phyloP scores from a whole-genome alignment of 139 green algal species.

The Micromonas pusilla region DNA sequence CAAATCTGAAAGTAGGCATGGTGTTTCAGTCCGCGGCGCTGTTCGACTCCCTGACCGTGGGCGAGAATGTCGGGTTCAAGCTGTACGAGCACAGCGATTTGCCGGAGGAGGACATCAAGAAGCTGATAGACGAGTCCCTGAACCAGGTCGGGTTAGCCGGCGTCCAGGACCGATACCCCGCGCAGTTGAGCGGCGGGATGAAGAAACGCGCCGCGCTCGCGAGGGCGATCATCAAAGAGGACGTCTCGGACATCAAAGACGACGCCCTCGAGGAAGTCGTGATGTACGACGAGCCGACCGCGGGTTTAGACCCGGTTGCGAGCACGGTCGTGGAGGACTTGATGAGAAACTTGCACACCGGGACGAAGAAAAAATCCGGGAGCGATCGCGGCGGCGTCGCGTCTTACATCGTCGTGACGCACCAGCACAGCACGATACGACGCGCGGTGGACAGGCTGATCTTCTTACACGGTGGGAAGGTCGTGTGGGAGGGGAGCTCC shows the following conservation, averaged over 20 bases:
- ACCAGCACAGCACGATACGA: constrained; percentile 93
- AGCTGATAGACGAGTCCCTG: constrained; percentile 68
- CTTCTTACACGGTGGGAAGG: constrained; percentile 88
- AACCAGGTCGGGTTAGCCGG: constrained; percentile 75
- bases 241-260: constrained; percentile 1
- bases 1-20: constrained; percentile 24
- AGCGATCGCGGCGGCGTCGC: constrained; percentile 53
- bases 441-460: constrained; percentile 90
- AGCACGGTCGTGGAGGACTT: constrained; percentile 95
- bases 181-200: constrained; percentile 94
- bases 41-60: constrained; percentile 93
- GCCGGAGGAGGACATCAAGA: constrained; percentile 55
- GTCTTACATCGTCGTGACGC: constrained; percentile 96
- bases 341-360: constrained; percentile 75
- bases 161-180: constrained; percentile 82
- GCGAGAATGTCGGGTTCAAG: constrained; percentile 89
- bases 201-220: constrained; percentile 97
- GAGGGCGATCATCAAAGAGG: constrained; percentile 60
- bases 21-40: constrained; percentile 95
- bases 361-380: neutral
- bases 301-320: constrained; percentile 92
- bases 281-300: constrained; percentile 99
- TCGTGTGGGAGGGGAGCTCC: constrained; percentile 89
- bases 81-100: constrained; percentile 89
- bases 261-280: constrained; percentile 62